Conservation (phyloP, 345 rosid genomes). For the Citrus trifoliata region DNA sequence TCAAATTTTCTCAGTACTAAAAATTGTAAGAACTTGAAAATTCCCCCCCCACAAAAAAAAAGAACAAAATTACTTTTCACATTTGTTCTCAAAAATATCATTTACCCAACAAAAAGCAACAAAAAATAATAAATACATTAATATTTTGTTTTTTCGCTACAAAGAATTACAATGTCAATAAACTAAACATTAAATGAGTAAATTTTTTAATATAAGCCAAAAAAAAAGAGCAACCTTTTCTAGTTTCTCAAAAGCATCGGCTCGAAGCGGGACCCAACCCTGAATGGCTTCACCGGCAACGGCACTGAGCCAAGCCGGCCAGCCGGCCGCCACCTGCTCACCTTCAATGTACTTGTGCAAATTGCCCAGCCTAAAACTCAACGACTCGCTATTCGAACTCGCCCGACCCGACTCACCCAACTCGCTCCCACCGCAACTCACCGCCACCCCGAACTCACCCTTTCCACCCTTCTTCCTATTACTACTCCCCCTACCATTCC, state of each 20-base stretch:
- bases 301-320: conserved; percentile 98
- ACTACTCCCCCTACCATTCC: conserved; percentile 11
- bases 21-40: background rate
- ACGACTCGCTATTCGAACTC: conserved; percentile 65
- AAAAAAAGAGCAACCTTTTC: conserved; percentile 63
- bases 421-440: conserved; percentile 51
- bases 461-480: conserved; percentile 24
- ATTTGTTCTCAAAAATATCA: background rate
- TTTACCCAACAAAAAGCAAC: background rate
- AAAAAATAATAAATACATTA: background rate
- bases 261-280: conserved; percentile 91
- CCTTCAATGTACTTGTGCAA: conserved; percentile 72
- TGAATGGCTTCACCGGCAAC: conserved; percentile 96
- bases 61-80: background rate
- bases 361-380: conserved; percentile 77
- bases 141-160: no score
- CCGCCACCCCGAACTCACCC: conserved; percentile 19
- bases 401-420: conserved; percentile 71
- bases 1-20: background rate
- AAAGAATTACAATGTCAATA: background rate
- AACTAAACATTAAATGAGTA: conserved; percentile 2
- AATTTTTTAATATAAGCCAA: background rate
- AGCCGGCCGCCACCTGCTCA: conserved; percentile 97
- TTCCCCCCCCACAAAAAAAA: background rate
- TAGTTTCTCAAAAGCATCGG: conserved; percentile 80